Base-by-base conservation (phyloP, 306 rosid genomes). In the Ormosia emarginata region DNA sequence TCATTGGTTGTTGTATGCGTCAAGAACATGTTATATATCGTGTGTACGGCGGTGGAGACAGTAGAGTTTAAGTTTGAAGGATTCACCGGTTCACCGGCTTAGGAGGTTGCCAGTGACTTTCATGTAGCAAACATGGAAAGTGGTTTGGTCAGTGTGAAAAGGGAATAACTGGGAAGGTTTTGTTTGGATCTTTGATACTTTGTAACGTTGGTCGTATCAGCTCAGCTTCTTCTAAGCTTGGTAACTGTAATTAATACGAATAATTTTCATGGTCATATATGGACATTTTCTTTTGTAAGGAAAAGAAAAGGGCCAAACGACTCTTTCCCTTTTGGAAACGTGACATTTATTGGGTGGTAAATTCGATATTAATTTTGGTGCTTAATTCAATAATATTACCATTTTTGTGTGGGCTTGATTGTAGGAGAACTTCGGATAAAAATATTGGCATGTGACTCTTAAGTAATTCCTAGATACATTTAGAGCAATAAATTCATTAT, bases 51-150 rank as follows among this genome's bases (percentile, higher is more conserved):
- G 71, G 50, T 75, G 70, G 3, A 64, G 43, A 34, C 14, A n/a
- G 15, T 13, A 24, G 43, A 52, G 59, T 71, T 41, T 8, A 41
- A 41, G 2, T 47, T 8, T 80, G 67, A 73, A 63, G 40, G 3
- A n/a, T 65, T 64, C 15, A 73, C 75, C 39, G 75, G 81, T 15
- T 65, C 34, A 82, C 85, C 81, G 85, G 81, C 64, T 82, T 8
- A 17, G 46, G 14, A 2, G 76, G 85, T 74, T 64, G 52, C 64
- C 62, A 11, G 12, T 24, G 24, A 24, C 24, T 9, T 62, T 12
- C 1, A 4, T 37, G 41, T 37, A 4, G 4, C 41, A 37, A 37
- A 47, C 11, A 10, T 32, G 49, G 49, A 8, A 43, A 43, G 49
- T n/a, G 15, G 77, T n/a, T 71, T 34, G 63, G 76, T 47, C 6